phyloP scores from a whole-genome alignment of 208 protist species.

The Crithidia brevicula region DNA sequence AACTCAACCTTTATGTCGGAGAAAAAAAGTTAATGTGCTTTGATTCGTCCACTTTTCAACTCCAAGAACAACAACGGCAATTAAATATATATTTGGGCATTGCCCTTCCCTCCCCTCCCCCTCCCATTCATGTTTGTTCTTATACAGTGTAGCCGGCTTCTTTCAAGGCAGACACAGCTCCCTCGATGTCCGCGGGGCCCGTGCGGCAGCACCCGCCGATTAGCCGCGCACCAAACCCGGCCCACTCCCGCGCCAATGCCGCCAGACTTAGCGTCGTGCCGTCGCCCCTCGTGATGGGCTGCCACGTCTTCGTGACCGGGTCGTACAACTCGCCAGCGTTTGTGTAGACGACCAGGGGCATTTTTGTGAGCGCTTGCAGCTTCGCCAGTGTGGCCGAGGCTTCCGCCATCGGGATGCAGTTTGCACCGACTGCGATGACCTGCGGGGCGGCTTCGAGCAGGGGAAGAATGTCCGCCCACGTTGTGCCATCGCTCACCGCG shows the following conservation, averaged over 20 bases:
- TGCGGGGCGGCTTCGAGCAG: constrained; percentile 34
- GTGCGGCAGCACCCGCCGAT: constrained; percentile 64
- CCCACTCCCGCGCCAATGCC: constrained; percentile 28
- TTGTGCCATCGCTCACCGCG: constrained; percentile 49
- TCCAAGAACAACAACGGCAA: neutral
- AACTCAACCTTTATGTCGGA: no score
- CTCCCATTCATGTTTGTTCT: neutral
- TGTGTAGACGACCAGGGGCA: constrained; percentile 66
- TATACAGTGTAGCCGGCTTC: constrained; percentile 5
- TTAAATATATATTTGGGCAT: neutral
- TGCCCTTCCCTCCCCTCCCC: neutral
- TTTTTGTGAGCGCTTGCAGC: constrained; percentile 39
- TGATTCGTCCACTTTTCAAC: neutral
- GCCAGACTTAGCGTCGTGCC: constrained; percentile 22
- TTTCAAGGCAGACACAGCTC: constrained; percentile 7
- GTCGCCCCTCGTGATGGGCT: neutral
- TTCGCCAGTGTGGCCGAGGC: constrained; percentile 24
- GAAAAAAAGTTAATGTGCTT: no score
- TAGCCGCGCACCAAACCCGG: constrained; percentile 34
- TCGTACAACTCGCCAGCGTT: constrained; percentile 67
- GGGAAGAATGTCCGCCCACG: constrained; percentile 34
- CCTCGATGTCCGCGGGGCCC: constrained; percentile 24
- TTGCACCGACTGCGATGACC: constrained; percentile 56
- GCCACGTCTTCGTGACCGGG: constrained; percentile 37
- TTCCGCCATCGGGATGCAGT: constrained; percentile 55